Base-by-base conservation (phyloP, 305 asterid genomes). In the Fraxinus platypoda region DNA sequence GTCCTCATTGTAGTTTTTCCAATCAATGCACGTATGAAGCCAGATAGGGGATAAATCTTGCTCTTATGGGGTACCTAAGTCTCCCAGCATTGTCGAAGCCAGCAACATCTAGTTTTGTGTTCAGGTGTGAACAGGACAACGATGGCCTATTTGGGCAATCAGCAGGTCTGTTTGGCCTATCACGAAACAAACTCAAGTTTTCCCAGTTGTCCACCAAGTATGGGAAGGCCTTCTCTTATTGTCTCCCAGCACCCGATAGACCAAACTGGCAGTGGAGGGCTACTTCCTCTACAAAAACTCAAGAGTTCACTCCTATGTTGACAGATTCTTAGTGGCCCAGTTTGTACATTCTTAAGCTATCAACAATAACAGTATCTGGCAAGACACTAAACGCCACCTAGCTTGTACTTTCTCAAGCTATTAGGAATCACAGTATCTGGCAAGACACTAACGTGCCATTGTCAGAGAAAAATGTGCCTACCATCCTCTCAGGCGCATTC, bases 231-330 rank as follows among this genome's bases (percentile, higher is more conserved):
- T 83, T 83, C 70, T 83, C 85, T 1, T 74, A 78, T 74, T 83
- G 85, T 26, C 83, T 83, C 11, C 85, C 85, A 11, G 43, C 85
- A 11, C 23, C 34, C 23, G 1, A 54, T 3, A 26, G 86, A 37
- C 0, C 78, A 84, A 78, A 4, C 64, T 57, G 84, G 75, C 9
- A 75, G 57, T 21, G 35, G 23, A 5, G 66, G 74, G 21, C 71
- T 4, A 26, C 75, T 70, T 81, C 91, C 2, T 4, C 21, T 28
- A 33, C 91, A 37, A 37, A 37, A 0, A 76, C 43, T 2, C 81
- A 78, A 1, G 85, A 83, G 76, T 91, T 87, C 89, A 90, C 94
- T 19, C 49, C 35, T 3, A 41, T 64, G 76, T 66, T 41, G 75
- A 30, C 75, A 25, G 81, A 81, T 66, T 31, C 76, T 9, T 17